Base-by-base conservation (phyloP, 805 yeast species). In the Metschnikowia arizonensis region DNA sequence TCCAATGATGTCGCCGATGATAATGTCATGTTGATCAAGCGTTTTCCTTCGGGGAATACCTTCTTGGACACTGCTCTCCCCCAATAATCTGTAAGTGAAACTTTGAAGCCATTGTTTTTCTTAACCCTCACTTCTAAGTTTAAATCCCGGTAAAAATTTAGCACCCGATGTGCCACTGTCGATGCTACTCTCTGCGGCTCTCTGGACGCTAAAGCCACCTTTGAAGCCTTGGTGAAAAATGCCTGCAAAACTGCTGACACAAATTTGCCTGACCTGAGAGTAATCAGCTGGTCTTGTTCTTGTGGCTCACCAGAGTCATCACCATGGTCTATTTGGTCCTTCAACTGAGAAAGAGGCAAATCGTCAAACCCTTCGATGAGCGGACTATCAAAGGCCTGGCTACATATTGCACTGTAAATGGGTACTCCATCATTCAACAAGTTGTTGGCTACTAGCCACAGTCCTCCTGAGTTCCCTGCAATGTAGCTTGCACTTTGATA, bases 381-480 rank as follows among this genome's bases (percentile, higher is more conserved):
- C 3, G 80, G 77, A 10, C 71, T 69, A 15, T 64, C 62, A 10
- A 78, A 54, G 5, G 62, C 59, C 4, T 63, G 57, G 3, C 37
- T 47, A 19, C 53, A 50, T 28, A 41, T 62, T 1, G 46, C 46
- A 2, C 42, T 48, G 29, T 47, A 30, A 23, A 65, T 49, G 6
- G 69, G 68, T 7, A 41, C 50, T 24, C 58, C 60, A 46, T 66
- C 69, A 41, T 64, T 62, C 1, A 66, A 56, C 23, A 61, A 62
- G 40, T 61, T 65, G 45, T 66, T 66, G 62, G 83, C 75, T 1
- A 83, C 77, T 7, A 81, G 61, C 89, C 90, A 83, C 37, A 83
- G 75, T 0, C 89, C 90, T 1, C 89, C 89, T 2, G 88, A 81
- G 1, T 82, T 73, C 0, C 88, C 88, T 0, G 79, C 74, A 9